Evolutionary conservation across 2,329 filamentous ascomycete species (phyloP).

Genomic region (Arthrobotrys sphaeroides): DNA sequence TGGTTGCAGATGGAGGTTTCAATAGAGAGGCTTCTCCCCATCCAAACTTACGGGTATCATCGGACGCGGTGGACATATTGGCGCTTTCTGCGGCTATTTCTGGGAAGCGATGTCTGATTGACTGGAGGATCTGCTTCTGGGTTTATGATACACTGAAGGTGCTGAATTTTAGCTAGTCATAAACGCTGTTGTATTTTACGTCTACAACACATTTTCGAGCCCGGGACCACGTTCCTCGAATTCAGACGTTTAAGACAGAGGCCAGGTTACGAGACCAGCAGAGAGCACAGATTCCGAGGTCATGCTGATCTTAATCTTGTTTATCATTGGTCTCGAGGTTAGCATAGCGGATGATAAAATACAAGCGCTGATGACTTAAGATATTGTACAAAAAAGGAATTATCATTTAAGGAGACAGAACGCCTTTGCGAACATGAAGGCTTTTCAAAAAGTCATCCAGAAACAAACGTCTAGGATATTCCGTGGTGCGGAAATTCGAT

Average conservation of each 20-base stretch:
- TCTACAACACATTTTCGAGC: not conserved
- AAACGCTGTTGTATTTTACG: not conserved
- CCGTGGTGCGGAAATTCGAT: conserved; percentile 9
- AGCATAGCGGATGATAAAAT: conserved; percentile 3
- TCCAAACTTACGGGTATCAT: conserved; percentile 26
- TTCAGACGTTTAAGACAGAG: no score
- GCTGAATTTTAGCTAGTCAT: conserved; percentile 4
- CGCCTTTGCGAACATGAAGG: conserved; percentile 1
- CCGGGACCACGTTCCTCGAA: no score
- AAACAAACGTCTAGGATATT: not conserved
- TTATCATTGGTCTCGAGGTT: not conserved
- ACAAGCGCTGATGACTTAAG: conserved; percentile 7
- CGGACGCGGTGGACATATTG: conserved; percentile 4
- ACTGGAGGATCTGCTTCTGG: not conserved
- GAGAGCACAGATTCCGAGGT: no score
- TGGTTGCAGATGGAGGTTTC: no score
- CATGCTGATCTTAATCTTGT: not conserved
- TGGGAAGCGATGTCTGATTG: not conserved
- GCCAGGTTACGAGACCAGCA: no score
- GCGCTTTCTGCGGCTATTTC: not conserved
- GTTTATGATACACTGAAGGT: not conserved
- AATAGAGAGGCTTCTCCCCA: no score
- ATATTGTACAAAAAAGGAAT: conserved; percentile 31
- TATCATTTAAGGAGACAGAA: conserved; percentile 39
- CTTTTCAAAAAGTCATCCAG: not conserved